A percentile compares a stretch with the other conserved stretches of the same genome.
These are phyloP conservation scores for Tetrahymena thermophila DNA, from an alignment of 73 alveolate genomes.

Conservation along the genomic window DNA sequence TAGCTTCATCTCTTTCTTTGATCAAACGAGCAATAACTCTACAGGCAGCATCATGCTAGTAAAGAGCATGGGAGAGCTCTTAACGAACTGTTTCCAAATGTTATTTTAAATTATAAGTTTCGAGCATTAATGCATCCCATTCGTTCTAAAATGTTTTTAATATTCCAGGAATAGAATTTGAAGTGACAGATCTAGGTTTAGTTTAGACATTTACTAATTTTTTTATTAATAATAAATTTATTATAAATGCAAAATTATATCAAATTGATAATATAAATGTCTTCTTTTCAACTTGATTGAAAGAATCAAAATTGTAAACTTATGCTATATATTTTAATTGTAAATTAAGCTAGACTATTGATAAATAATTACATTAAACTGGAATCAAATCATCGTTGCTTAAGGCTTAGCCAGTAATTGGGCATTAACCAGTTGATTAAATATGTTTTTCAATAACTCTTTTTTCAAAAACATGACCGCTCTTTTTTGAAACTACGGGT, in stretches of 20 bases:
- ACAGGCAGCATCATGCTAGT: constrained; percentile 86
- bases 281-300: background rate
- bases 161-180: constrained; percentile 60
- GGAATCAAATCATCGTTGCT: constrained; percentile 51
- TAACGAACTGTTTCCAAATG: constrained; percentile 52
- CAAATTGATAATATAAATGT: background rate
- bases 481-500: constrained; percentile 65
- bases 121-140: constrained; percentile 76
- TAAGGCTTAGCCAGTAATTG: constrained; percentile 67
- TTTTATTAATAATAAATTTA: background rate
- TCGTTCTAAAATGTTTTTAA: constrained; percentile 58
- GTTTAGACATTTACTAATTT: constrained; percentile 21
- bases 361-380: background rate
- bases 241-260: background rate
- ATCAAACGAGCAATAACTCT: constrained; percentile 69
- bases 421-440: constrained; percentile 68
- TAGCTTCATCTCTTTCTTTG: constrained; percentile 74
- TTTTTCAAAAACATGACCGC: constrained; percentile 80
- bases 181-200: constrained; percentile 62
- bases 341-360: background rate
- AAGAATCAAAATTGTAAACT: background rate
- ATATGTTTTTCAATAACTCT: constrained; percentile 57
- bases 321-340: background rate
- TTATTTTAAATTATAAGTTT: constrained; percentile 51
- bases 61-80: constrained; percentile 74